Conservation (phyloP, 495 filamentous ascomycete species). For the Hyaloscypha hepaticicola region DNA sequence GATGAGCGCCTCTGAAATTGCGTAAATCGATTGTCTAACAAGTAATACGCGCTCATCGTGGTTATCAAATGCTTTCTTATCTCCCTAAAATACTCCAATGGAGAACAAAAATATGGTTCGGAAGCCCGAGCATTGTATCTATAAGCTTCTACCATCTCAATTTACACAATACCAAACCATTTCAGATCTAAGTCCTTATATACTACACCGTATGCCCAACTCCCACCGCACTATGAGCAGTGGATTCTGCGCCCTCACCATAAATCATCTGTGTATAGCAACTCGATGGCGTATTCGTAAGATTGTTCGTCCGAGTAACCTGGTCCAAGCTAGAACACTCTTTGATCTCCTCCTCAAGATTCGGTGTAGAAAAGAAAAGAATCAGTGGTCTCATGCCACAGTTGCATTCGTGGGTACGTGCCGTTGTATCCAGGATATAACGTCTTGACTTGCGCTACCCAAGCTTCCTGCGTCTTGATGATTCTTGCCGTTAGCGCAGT, state of each 20-base stretch:
- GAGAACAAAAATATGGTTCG: no score
- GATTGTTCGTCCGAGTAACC: constrained; percentile 9
- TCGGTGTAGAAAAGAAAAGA: constrained; percentile 35
- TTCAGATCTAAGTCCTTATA: constrained; percentile 39
- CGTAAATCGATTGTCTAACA: no score
- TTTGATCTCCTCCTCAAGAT: constrained; percentile 32
- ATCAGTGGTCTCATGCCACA: constrained; percentile 39
- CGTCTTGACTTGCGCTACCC: constrained; percentile 33
- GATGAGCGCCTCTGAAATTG: no score
- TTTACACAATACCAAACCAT: constrained; percentile 40
- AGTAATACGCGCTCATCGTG: no score
- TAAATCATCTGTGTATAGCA: constrained; percentile 45
- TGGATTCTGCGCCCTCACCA: constrained; percentile 41
- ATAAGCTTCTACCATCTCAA: no score
- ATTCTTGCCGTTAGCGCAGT: constrained; percentile 38
- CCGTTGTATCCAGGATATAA: constrained; percentile 40
- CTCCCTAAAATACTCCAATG: no score
- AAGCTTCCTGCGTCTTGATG: constrained; percentile 37
- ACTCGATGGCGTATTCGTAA: constrained; percentile 33
- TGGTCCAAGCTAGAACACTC: no score
- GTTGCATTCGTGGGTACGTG: constrained; percentile 40
- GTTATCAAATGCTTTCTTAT: no score
- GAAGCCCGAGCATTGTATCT: no score
- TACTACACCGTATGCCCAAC: constrained; percentile 51
- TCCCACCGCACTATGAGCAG: constrained; percentile 43